Conservation (phyloP, 2,329 filamentous ascomycete genomes). For the Rhinocladiella similis region DNA sequence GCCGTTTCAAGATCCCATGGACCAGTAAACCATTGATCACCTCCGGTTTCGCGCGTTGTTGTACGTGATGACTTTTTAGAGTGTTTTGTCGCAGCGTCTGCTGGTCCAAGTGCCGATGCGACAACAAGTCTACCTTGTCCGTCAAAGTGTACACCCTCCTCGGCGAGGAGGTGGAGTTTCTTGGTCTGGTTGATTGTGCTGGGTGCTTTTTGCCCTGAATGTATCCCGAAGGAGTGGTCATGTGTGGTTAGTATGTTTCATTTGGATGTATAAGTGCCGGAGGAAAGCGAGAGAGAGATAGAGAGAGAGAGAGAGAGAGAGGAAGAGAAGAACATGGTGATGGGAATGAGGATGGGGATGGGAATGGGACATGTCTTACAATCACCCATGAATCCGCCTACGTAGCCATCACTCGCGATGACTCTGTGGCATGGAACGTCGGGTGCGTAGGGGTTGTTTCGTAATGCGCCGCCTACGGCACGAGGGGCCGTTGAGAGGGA, state of each 20-base stretch:
- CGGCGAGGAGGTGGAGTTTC: slow-evolving; percentile 37
- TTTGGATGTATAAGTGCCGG: too few relatives aligned
- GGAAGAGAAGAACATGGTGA: too few relatives aligned
- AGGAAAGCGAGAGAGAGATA: too few relatives aligned
- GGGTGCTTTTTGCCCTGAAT: slow-evolving; percentile 38
- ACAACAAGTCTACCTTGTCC: slow-evolving; percentile 5
- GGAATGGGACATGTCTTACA: slow-evolving; percentile 33
- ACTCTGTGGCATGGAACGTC: slow-evolving; percentile 44
- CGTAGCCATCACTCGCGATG: slow-evolving; percentile 32
- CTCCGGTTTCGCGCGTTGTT: too few relatives aligned
- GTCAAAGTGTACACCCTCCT: slow-evolving; percentile 37
- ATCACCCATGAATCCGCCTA: slow-evolving; percentile 51
- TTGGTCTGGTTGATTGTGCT: slow-evolving; percentile 43
- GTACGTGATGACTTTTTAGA: too few relatives aligned
- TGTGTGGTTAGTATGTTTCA: too few relatives aligned
- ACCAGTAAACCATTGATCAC: slow-evolving; percentile 20
- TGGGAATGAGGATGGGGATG: too few relatives aligned
- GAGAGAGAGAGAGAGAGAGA: too few relatives aligned
- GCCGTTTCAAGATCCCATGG: slow-evolving; percentile 17
- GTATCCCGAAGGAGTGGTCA: too few relatives aligned
- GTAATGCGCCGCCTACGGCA: slow-evolving; percentile 43
- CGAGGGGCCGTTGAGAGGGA: slow-evolving; percentile 39
- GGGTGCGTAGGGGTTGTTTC: slow-evolving; percentile 45
- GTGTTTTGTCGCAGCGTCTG: background rate
- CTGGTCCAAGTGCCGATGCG: background rate